Percentiles rank a stretch among this genome's conserved stretches.
Evolutionary conservation across 1,139 yeast species (phyloP).

Genomic region (Suhomyces bribrorum): DNA sequence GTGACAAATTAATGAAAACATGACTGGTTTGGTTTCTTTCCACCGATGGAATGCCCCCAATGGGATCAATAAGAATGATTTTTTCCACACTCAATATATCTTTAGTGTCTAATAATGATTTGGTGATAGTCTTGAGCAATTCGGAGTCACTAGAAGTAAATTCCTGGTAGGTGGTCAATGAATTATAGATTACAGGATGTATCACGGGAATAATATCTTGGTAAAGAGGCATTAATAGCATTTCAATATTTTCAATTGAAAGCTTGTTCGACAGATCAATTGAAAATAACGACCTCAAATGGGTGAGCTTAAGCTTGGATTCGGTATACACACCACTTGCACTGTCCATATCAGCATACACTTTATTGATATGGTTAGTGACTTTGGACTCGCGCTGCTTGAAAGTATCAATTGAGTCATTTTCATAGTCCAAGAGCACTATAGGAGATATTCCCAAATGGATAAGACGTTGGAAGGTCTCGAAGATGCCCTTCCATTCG

Average conservation of each 20-base stretch:
- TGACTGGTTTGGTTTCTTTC: constrained; percentile 84
- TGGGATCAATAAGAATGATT: constrained; percentile 70
- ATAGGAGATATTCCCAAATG: constrained; percentile 49
- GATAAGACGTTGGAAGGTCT: constrained; percentile 49
- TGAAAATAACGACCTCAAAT: constrained; percentile 33
- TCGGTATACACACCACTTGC: constrained; percentile 20
- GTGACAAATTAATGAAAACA: constrained; percentile 81
- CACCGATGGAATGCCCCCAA: constrained; percentile 88
- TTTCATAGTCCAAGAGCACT: constrained; percentile 35
- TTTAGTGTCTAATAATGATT: constrained; percentile 25
- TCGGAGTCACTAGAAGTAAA: constrained; percentile 35
- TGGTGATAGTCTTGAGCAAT: constrained; percentile 30
- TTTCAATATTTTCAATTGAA: constrained; percentile 31
- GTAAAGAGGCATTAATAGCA: constrained; percentile 42
- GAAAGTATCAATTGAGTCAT: constrained; percentile 28
- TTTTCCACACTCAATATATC: constrained; percentile 69
- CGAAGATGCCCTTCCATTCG: constrained; percentile 47
- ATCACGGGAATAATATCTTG: constrained; percentile 59
- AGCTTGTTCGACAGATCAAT: constrained; percentile 10
- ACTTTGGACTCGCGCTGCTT: constrained; percentile 35
- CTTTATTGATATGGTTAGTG: constrained; percentile 35
- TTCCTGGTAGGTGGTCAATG: constrained; percentile 30
- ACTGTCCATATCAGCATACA: constrained; percentile 17
- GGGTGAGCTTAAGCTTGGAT: constrained; percentile 27
- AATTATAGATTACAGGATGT: constrained; percentile 56